Base-by-base conservation (phyloP, 495 filamentous ascomycete genomes). In the Chaetomidium leptoderma region DNA sequence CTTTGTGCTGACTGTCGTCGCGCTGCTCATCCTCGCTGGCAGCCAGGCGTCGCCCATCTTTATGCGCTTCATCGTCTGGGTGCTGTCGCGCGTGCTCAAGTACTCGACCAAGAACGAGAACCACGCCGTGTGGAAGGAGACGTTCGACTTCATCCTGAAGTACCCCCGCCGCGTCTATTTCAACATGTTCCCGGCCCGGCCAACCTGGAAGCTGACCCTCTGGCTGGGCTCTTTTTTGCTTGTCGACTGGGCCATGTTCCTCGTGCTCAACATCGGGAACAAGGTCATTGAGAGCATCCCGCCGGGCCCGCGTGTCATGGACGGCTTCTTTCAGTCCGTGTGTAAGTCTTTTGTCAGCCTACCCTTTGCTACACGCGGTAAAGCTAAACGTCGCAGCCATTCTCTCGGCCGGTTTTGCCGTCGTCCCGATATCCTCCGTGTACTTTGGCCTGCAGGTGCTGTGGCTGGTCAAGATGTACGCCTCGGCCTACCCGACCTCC, bases 401-500 rank as follows among this genome's bases (percentile, higher is more conserved):
- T 0, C 87, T 91, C 9, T 82, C 82, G 19, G 90, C 89, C 16
- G 91, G 91, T 2, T 95, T 95, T 70, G 90, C 89, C 62, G 84
- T 96, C 44, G 84, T 96, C 40, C 67, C 76, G 5, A 90, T 95
- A 39, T 67, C 88, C 13, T 75, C 76, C 21, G 74, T 92, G 6
- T 86, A 84, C 24, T 86, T 90, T 53, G 84, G 84, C 3, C 74
- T 95, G 1, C 86, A 91, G 59, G 79, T 91, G 16, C 75, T 93
- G 23, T 95, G 95, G 69, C 82, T 91, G 23, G 80, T 93, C 32
- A 95, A 95, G 90, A 95, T 95, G 89, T 95, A 93, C 68, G 88
- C 90, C 60, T 85, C 88, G 27, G 79, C 86, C 16, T 89, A 86
- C 61, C 88, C 88, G 0, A 86, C 90, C 30, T 86, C 87, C 17